Base-by-base conservation (phyloP, 441 rosid genomes). In the Geranium incanum region DNA sequence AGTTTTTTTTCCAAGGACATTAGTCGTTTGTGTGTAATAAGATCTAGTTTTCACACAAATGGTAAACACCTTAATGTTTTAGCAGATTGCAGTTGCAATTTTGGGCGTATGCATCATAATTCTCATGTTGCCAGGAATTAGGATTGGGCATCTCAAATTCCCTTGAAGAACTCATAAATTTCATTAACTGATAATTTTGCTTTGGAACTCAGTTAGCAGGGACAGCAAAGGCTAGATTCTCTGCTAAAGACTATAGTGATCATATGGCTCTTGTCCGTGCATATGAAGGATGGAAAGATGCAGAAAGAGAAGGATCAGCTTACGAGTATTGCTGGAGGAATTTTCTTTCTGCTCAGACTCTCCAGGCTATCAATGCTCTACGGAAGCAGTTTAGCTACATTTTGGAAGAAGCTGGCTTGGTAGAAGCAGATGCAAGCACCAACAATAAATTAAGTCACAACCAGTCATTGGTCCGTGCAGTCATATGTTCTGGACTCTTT, bases 181-280 rank as follows among this genome's bases (percentile, higher is more conserved):
- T 68, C 23, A 39, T 68, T 8, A 21, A 16, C 33, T 66, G 28
- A 64, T 68, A 37, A n/a, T 75, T 37, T 59, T 74, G 63, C 70
- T 78, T 38, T 79, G 48, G 75, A 43, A 38, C 82, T 66, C 80
- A 95, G 99, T 81, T 92, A 77, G 99, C 99, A 70, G 93, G 96
- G 79, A 86, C 91, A 64, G 97, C 99, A 43, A 95, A 95, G 78
- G 91, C 95, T 75, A 88, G 97, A 82, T 95, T 91, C 83, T 93
- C 95, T 36, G 96, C 98, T 4, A 93, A 93, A 84, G 99, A 95
- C 84, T 93, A 91, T 80, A 95, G 99, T 74, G 99, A 95, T 81
- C 99, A 95, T 75, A 91, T 93, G 98, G 99, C 99, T 57, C 94
- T 95, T 21, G 99, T 95, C 12, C 99, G 98, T 68, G 99, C 99